A percentile compares a stretch with the other conserved stretches of the same genome.
These are phyloP conservation scores for Amoebophrya sp. DNA, from an alignment of 169 alveolate genomes.

Conservation along the genomic window DNA sequence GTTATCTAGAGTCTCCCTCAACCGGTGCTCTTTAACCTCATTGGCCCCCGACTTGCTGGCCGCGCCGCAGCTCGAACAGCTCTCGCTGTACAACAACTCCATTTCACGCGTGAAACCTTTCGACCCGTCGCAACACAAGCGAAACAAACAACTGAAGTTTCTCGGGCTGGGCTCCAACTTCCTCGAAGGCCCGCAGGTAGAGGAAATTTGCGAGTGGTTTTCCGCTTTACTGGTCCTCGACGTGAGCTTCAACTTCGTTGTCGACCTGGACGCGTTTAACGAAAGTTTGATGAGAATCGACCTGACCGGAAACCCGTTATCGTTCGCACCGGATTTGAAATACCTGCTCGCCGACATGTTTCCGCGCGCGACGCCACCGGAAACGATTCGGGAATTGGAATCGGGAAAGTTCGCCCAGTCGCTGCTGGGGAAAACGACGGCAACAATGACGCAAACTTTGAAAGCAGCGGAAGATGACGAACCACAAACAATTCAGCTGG, in stretches of 20 bases:
- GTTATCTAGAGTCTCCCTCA: neutral
- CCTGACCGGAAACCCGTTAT: neutral
- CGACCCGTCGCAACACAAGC: neutral
- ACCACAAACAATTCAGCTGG: too few relatives aligned
- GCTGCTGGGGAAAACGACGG: neutral
- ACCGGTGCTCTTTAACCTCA: neutral
- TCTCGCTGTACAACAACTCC: neutral
- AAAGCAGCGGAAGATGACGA: too few relatives aligned
- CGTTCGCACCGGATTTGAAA: neutral
- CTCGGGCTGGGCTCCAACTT: constrained; percentile 18
- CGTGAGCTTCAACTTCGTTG: neutral
- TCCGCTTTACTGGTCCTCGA: neutral
- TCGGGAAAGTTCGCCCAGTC: neutral
- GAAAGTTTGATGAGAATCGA: neutral
- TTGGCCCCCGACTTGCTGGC: neutral
- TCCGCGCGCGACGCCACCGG: neutral
- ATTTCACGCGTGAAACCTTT: neutral
- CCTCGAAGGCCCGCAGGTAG: neutral
- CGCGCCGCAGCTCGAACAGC: neutral
- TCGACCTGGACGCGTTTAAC: neutral
- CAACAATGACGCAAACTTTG: neutral
- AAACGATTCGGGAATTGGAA: neutral
- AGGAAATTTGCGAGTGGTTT: neutral
- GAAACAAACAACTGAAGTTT: neutral
- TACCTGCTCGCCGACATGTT: constrained; percentile 1